These are phyloP conservation scores for Piper betle DNA, from an alignment of 164 flowering plant species.

Conservation along the genomic window DNA sequence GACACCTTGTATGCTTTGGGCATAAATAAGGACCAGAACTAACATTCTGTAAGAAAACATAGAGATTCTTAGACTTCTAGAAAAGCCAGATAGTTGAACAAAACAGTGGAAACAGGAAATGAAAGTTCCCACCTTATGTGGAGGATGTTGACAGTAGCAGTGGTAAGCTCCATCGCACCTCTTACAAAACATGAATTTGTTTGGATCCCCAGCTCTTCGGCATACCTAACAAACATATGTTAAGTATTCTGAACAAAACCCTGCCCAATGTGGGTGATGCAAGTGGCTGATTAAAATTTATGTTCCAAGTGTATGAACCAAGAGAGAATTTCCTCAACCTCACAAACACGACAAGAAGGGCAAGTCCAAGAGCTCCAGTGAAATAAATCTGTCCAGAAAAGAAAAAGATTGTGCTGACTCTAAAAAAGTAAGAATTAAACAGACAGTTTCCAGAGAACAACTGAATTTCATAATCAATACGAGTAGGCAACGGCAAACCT, in stretches of 20 bases:
- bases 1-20: slow-evolving; percentile 90
- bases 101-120: not conserved
- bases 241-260: no score
- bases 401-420: not conserved
- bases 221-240: slow-evolving; percentile 40
- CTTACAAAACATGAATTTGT: slow-evolving; percentile 86
- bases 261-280: no score
- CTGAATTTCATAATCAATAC: not conserved
- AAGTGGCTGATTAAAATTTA: no score
- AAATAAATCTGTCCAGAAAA: slow-evolving; percentile 59
- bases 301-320: not conserved
- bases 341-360: slow-evolving; percentile 88
- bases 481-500: slow-evolving; percentile 29
- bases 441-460: not conserved
- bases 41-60: slow-evolving; percentile 50
- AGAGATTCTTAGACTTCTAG: not conserved
- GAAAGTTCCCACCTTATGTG: slow-evolving; percentile 64
- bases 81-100: slow-evolving; percentile 1
- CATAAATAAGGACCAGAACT: slow-evolving; percentile 85
- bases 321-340: slow-evolving; percentile 33
- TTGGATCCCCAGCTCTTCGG: slow-evolving; percentile 87
- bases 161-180: slow-evolving; percentile 97
- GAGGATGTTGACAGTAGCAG: slow-evolving; percentile 96
- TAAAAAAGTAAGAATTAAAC: not conserved
- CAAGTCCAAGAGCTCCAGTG: slow-evolving; percentile 98